phyloP scores from a whole-genome alignment of 805 yeast genomes.

The Monosporozyma solicola region DNA sequence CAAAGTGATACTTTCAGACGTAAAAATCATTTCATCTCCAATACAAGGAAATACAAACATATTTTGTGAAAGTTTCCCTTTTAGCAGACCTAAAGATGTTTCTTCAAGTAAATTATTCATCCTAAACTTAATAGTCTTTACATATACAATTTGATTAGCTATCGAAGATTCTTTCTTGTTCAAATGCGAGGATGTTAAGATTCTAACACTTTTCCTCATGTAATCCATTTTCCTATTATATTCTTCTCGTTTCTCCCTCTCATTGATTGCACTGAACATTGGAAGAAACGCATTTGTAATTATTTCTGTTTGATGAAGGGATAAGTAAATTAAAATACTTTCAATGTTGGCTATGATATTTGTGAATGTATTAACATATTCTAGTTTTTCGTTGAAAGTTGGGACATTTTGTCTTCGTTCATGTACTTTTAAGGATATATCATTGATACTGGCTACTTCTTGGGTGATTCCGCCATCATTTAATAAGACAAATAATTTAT shows the following conservation, averaged over 20 bases:
- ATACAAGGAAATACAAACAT: slow-evolving; percentile 9
- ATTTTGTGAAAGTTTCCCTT: slow-evolving; percentile 5
- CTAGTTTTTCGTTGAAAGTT: neutral
- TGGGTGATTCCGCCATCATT: neutral
- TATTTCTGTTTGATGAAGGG: neutral
- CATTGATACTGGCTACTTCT: slow-evolving; percentile 1
- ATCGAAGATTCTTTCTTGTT: slow-evolving; percentile 13
- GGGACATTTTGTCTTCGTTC: neutral
- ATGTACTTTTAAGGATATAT: neutral
- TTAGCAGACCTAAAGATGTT: slow-evolving; percentile 15
- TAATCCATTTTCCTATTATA: neutral
- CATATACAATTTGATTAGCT: slow-evolving; percentile 11
- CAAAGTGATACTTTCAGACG: slow-evolving; percentile 7
- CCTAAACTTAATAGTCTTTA: slow-evolving; percentile 8
- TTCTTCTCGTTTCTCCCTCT: neutral
- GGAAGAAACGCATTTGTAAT: neutral
- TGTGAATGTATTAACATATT: neutral
- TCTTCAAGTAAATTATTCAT: slow-evolving; percentile 7
- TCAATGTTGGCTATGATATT: neutral
- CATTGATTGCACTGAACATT: neutral
- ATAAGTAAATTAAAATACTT: neutral
- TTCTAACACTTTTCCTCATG: slow-evolving; percentile 21
- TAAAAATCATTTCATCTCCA: slow-evolving; percentile 10
- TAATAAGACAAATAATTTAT: neutral
- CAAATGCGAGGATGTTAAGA: slow-evolving; percentile 20